Base-by-base conservation (phyloP, 352 stramenopile genomes). In the Phytophthora constricta region DNA sequence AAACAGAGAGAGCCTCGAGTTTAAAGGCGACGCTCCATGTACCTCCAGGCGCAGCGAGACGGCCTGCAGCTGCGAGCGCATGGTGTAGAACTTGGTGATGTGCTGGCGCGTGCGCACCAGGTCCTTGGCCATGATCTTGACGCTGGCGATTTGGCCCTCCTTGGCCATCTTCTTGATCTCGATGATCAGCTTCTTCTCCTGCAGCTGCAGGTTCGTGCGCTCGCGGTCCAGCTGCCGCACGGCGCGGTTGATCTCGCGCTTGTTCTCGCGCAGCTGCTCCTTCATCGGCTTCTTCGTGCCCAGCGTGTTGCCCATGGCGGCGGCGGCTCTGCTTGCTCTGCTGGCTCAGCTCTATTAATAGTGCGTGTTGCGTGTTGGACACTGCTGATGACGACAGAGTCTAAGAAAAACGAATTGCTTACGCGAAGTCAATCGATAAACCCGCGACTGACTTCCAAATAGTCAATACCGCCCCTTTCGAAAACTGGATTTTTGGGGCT, bases 81-180 rank as follows among this genome's bases (percentile, higher is more conserved):
- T 99, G 48, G 98, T 97, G 74, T 99, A 98, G 71, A 99, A 99
- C 84, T 99, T 99, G 50, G 93, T 98, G 50, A 99, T 90, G 70
- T 99, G 97, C 78, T 98, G 93, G 10, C 96, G 79, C 54, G 95
- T 99, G 61, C 97, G 90, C 52, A 99, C 91, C 42, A 98, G 77
- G 80, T 99, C 96, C 78, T 98, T 98, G 48, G 96, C 96, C 94
- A 99, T 98, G 68, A 99, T 98, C 76, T 98, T 99, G 26, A 99
- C 97, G 17, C 88, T 89, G 46, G 84, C 89, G 81, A 99, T 99
- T 79, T 99, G 96, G 41, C 96, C 91, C 48, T 98, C 89, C 50
- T 97, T 98, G 42, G 96, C 97, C 76, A 97, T 96, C 72, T 99
- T 99, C 80, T 99, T 99, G 69, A 99, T 99, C 80, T 99, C 97